Conservation (phyloP, 305 asterid species). For the Solanum chacoense region DNA sequence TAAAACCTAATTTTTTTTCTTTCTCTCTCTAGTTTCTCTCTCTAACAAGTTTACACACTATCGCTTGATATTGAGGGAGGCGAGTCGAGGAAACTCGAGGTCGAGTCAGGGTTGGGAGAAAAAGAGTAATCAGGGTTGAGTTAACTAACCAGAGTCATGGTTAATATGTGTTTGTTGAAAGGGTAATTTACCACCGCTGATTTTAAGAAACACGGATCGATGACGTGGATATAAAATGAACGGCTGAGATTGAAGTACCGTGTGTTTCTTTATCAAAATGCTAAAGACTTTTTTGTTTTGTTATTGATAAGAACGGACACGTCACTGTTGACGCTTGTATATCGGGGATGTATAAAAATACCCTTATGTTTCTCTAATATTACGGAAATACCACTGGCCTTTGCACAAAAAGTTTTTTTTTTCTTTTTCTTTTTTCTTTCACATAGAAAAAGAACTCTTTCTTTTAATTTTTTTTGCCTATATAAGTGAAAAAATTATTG, state of each 20-base stretch:
- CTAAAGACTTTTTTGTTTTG: not conserved
- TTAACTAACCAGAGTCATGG: slow-evolving; percentile 12
- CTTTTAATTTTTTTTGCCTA: not conserved
- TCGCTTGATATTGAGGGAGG: slow-evolving; percentile 25
- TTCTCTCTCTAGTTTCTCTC: slow-evolving; percentile 21
- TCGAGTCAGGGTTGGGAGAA: slow-evolving; percentile 32
- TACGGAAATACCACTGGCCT: not conserved
- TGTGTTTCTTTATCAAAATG: slow-evolving; percentile 47
- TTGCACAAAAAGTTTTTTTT: not conserved
- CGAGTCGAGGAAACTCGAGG: not conserved
- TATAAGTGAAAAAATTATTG: not conserved
- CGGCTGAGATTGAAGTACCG: slow-evolving; percentile 30
- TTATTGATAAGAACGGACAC: not conserved
- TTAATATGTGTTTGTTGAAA: slow-evolving; percentile 11
- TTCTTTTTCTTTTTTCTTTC: not conserved
- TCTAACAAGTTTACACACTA: slow-evolving; percentile 4
- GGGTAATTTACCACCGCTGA: slow-evolving; percentile 22
- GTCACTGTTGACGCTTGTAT: not conserved
- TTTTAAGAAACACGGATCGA: slow-evolving; percentile 27
- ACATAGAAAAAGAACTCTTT: not conserved
- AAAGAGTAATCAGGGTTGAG: slow-evolving; percentile 32
- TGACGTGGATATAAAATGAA: slow-evolving; percentile 38
- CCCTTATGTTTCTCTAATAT: not conserved
- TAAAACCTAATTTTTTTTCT: not conserved
- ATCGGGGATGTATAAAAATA: not conserved